Conservation (phyloP, 2,329 filamentous ascomycete genomes). For the Seiridium unicorne region DNA sequence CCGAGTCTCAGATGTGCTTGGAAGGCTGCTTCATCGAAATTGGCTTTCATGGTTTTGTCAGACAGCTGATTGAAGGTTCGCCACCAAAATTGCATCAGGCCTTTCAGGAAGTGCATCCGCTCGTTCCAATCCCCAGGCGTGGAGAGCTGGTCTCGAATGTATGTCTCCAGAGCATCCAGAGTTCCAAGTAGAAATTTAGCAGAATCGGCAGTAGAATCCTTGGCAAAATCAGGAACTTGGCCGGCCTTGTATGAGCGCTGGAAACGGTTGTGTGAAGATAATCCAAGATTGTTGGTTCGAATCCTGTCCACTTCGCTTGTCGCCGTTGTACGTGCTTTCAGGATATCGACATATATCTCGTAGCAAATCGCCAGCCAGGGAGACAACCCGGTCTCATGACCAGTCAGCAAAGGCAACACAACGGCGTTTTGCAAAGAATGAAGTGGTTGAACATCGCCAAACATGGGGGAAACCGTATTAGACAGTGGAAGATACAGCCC, state of each 20-base stretch:
- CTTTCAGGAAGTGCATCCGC: slow-evolving; percentile 31
- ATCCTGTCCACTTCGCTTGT: not conserved
- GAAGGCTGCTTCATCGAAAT: slow-evolving; percentile 63
- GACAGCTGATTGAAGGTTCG: slow-evolving; percentile 50
- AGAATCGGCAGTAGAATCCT: slow-evolving; percentile 59
- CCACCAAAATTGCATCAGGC: slow-evolving; percentile 53
- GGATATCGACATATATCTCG: slow-evolving; percentile 47
- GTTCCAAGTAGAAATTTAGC: slow-evolving; percentile 48
- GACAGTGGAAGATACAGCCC: slow-evolving; percentile 33
- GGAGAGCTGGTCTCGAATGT: slow-evolving; percentile 33
- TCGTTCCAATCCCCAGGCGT: slow-evolving; percentile 30
- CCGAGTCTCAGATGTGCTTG: slow-evolving; percentile 60
- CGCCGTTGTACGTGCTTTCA: slow-evolving; percentile 38
- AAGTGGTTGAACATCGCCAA: slow-evolving; percentile 48
- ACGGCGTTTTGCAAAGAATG: slow-evolving; percentile 59
- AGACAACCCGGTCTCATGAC: slow-evolving; percentile 29
- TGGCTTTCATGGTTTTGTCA: slow-evolving; percentile 11
- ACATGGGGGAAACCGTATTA: slow-evolving; percentile 19
- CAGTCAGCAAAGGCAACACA: slow-evolving; percentile 44
- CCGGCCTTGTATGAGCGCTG: slow-evolving; percentile 58
- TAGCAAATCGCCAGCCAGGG: slow-evolving; percentile 53
- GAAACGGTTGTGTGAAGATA: slow-evolving; percentile 50
- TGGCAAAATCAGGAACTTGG: slow-evolving; percentile 53
- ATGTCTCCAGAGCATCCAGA: slow-evolving; percentile 40
- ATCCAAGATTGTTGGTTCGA: slow-evolving; percentile 32